Base-by-base conservation (phyloP, 495 filamentous ascomycete species). In the Penicillium diatomitis region DNA sequence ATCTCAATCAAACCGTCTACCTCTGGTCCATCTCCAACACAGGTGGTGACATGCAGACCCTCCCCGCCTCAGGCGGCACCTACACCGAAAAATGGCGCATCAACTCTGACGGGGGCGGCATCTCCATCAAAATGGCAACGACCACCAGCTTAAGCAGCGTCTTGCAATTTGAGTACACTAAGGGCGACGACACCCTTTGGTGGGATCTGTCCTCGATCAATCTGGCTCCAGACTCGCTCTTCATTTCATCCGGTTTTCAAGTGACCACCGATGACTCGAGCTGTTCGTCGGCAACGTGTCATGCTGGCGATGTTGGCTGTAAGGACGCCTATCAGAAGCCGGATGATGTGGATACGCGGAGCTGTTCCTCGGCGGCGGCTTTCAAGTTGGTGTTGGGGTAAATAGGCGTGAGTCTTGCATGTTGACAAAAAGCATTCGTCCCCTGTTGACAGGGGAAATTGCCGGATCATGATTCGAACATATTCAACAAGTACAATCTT, bases 151-250 rank as follows among this genome's bases (percentile, higher is more conserved):
- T 47, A 35, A 46, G 30, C 50, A 58, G 55, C 46, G 63, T 73
- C 9, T 56, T 73, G 4, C 69, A 73, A 54, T 74, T 66, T 56
- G 71, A 74, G 58, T 74, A 74, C 63, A 72, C 71, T 58, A 33
- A 62, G 54, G 38, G 54, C 34, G 63, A 57, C 20, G 53, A 63
- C 20, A 67, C 56, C n/a, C 63, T 74, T 59, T 72, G 52, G 57
- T 74, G 68, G 68, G 69, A 74, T 60, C 60, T 73, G 33, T 73
- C 69, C 8, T 66, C 52, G 49, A 71, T 73, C 52, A 61, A 73
- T 53, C 45, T 71, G 37, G 51, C 58, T 50, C 37, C 51, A 37
- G 41, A 51, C 47, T 68, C 66, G 12, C 44, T 42, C 0, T 64
- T 72, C 46, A 48, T 67, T 46, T 54, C 44, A 4, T 40, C 48